These are phyloP conservation scores for Graphilbum fragrans DNA, from an alignment of 2,329 filamentous ascomycete species.

Conservation along the genomic window DNA sequence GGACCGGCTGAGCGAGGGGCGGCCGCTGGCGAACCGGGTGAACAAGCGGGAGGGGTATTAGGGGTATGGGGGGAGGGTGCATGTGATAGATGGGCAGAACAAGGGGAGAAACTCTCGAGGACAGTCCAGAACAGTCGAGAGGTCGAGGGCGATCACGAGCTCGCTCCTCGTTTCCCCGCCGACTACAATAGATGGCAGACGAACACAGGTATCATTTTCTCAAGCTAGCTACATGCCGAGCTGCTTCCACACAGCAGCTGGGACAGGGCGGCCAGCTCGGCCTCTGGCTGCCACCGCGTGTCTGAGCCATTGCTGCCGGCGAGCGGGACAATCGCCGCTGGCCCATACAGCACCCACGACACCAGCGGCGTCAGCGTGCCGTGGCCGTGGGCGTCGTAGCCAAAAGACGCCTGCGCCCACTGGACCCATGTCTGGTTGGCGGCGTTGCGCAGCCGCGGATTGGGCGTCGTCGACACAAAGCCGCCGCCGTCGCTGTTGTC, in stretches of 20 bases:
- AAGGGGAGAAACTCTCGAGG: too few relatives aligned
- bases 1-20: slow-evolving; percentile 8
- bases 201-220: too few relatives aligned
- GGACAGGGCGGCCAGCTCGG: slow-evolving; percentile 4
- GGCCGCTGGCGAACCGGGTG: slow-evolving; percentile 10
- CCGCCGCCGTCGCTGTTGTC: slow-evolving; percentile 1
- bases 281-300: slow-evolving; percentile 2
- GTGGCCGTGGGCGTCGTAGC: slow-evolving; percentile 5
- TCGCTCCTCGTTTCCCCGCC: too few relatives aligned
- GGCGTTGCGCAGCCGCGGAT: too few relatives aligned
- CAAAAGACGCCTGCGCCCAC: slow-evolving; percentile 10
- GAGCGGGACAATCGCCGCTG: too few relatives aligned
- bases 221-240: not conserved
- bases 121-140: too few relatives aligned
- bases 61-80: too few relatives aligned
- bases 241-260: not conserved
- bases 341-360: slow-evolving; percentile 27
- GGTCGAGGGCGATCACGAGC: too few relatives aligned
- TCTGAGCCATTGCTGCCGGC: slow-evolving; percentile 12
- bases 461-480: too few relatives aligned
- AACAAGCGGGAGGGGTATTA: slow-evolving; percentile 12
- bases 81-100: too few relatives aligned
- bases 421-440: slow-evolving; percentile 5
- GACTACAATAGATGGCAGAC: too few relatives aligned
- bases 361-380: slow-evolving; percentile 21